Evolutionary conservation across 768 basidiomycete genomes (phyloP), one percentile per base, ranked within the genome.

Genomic region (Pulveroboletus sp.): DNA sequence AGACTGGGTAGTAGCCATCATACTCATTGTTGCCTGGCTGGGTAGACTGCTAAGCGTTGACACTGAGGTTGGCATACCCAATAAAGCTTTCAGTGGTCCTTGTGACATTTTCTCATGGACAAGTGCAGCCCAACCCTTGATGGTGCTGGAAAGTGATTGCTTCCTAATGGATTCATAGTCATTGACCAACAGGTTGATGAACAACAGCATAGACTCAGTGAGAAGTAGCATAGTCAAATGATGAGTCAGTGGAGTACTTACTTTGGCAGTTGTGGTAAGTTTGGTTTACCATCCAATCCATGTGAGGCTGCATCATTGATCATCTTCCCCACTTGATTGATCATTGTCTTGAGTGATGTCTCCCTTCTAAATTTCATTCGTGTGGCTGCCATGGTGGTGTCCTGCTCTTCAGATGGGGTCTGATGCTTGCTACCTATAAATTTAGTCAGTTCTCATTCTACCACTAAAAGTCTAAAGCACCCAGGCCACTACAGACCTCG

Each of bases 231-330:
- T 51, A 16, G 20, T 27, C 24, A n/a, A n/a, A n/a, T n/a, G n/a
- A n/a, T 19, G 31, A 24, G 35, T 19, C 9, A 40, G 17, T 31
- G n/a, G 17, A 11, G 4, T 20, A 49, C 34, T 32, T 4, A 48
- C 47, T 48, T 48, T 42, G 41, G 39, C 23, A 20, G 35, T 49
- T 48, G 47, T 48, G 47, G 22, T 40, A 48, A 16, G 32, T 48
- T 48, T 41, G 31, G 34, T 9, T 35, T 17, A 16, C 17, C 17
- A 17, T 35, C 34, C 9, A 35, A 35, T 35, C 34, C 3, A 4
- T 16, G 14, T n/a, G n/a, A n/a, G n/a, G n/a, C n/a, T n/a, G n/a
- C n/a, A n/a, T n/a, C n/a, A n/a, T n/a, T n/a, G 35, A 36, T 36
- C 5, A 5, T 42, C 41, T 49, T 43, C 13, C 19, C 36, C 1